Evolutionary conservation across 768 basidiomycete genomes (phyloP), one percentile per base, ranked within the genome.

Genomic region (Lepiota venenata): DNA sequence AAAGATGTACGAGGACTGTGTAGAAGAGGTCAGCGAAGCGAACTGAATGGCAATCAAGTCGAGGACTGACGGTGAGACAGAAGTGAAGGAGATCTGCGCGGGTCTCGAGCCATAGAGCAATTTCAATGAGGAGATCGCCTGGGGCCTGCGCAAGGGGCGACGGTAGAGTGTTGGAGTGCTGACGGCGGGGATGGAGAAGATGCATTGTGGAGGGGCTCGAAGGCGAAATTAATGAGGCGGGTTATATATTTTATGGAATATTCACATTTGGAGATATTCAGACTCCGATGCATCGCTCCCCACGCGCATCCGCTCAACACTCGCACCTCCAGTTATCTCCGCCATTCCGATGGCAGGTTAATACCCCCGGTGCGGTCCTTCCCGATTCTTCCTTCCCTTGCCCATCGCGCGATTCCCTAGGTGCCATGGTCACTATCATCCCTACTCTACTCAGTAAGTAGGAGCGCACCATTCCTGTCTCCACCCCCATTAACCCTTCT

Each of bases 51-150:
- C 16, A 29, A 29, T n/a, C n/a, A n/a, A 35, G 21, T 32, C 48
- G 46, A 27, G 39, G 20, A 74, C 87, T 66, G 61, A 80, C 88
- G 53, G 83, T 79, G 52, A 85, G 71, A 48, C 77, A 79, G 36
- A 90, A 73, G 58, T 75, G 81, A 40, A 87, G 70, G 16, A 86
- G 52, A 64, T 89, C 85, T 3, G 71, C 63, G 42, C 74, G 77
- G 32, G 71, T 75, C 36, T 79, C 71, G 40, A 89, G 66, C 62
- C 76, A 75, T 21, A 66, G 65, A 0, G 85, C 80, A 47, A 90
- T 78, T 64, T 89, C 86, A 41, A 88, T 77, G 40, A 89, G 72
- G 42, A 90, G 64, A 65, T 91, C 88, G 29, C 74, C 74, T 0
- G 87, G 88, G 7, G 66, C 55, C 15, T 59, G 50, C 6, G 42